Evolutionary conservation across 1,284 basidiomycete genomes (phyloP).

Genomic region (Inonotus obliquus): DNA sequence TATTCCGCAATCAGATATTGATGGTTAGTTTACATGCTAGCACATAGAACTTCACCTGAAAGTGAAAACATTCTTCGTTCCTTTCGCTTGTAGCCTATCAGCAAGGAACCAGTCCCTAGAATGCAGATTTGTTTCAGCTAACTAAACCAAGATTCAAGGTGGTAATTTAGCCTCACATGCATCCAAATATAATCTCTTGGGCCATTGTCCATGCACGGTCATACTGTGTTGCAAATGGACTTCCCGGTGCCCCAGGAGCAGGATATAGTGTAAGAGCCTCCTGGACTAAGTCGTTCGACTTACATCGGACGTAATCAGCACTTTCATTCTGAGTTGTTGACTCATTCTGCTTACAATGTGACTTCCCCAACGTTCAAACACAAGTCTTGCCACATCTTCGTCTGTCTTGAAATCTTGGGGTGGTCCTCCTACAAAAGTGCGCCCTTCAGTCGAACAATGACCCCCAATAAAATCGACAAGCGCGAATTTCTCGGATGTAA

Average conservation of each 20-base stretch:
- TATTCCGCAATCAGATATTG: neutral
- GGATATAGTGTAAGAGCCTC: slow-evolving; percentile 39
- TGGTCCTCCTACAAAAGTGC: slow-evolving; percentile 36
- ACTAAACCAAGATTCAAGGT: too few relatives aligned
- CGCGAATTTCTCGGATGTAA: slow-evolving; percentile 34
- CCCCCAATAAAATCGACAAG: slow-evolving; percentile 39
- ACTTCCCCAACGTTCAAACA: slow-evolving; percentile 35
- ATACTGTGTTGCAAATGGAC: slow-evolving; percentile 37
- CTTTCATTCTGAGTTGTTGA: neutral
- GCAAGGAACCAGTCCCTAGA: slow-evolving; percentile 39
- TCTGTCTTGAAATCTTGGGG: slow-evolving; percentile 37
- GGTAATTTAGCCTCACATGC: slow-evolving; percentile 40
- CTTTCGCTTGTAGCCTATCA: slow-evolving; percentile 29
- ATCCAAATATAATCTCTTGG: slow-evolving; percentile 40
- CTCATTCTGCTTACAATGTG: slow-evolving; percentile 30
- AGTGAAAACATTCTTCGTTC: slow-evolving; percentile 32
- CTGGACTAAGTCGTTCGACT: slow-evolving; percentile 37
- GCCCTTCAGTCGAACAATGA: slow-evolving; percentile 41
- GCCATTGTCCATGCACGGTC: slow-evolving; percentile 39
- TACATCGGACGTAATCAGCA: neutral
- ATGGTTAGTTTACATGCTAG: neutral
- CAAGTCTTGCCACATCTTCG: slow-evolving; percentile 33
- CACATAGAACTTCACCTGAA: slow-evolving; percentile 18
- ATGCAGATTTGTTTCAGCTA: too few relatives aligned
- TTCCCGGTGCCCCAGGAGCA: slow-evolving; percentile 30